These are phyloP conservation scores for Saccharomyces pastorianus DNA, from an alignment of 1,139 yeast genomes.

Conservation along the genomic window DNA sequence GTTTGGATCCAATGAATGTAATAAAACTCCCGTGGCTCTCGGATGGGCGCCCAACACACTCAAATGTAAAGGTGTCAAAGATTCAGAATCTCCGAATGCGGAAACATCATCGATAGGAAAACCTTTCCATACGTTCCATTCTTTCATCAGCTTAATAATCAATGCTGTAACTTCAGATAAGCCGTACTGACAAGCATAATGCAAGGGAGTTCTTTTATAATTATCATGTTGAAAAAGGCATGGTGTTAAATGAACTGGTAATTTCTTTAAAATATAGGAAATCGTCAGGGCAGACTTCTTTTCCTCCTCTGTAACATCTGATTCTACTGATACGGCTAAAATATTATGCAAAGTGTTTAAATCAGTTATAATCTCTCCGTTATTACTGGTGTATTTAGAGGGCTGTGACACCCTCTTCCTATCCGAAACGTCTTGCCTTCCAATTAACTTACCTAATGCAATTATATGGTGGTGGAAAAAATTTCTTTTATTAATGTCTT, in stretches of 20 bases:
- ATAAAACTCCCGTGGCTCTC: constrained; percentile 54
- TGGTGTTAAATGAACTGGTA: constrained; percentile 46
- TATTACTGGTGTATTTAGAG: not conserved
- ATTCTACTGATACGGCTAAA: not conserved
- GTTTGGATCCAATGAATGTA: constrained; percentile 39
- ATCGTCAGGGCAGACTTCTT: constrained; percentile 4
- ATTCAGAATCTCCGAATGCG: constrained; percentile 79
- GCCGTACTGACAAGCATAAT: constrained; percentile 86
- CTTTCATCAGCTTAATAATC: constrained; percentile 44
- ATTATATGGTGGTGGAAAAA: constrained; percentile 79
- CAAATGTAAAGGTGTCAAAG: constrained; percentile 72
- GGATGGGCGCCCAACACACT: constrained; percentile 83
- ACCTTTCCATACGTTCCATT: constrained; percentile 45
- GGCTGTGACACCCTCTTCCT: not conserved
- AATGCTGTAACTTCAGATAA: constrained; percentile 53
- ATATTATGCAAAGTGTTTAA: not conserved
- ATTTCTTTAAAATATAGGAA: constrained; percentile 41
- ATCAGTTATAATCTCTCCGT: not conserved
- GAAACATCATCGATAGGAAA: constrained; percentile 51
- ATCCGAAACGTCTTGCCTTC: not conserved
- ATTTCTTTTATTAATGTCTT: constrained; percentile 75
- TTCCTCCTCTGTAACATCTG: constrained; percentile 17
- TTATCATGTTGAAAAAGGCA: constrained; percentile 61
- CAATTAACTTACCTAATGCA: constrained; percentile 50
- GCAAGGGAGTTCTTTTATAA: constrained; percentile 77